Evolutionary conservation across 2,329 filamentous ascomycete genomes (phyloP), one percentile per base, ranked within the genome.

Genomic region (Aspergillus versicolor): DNA sequence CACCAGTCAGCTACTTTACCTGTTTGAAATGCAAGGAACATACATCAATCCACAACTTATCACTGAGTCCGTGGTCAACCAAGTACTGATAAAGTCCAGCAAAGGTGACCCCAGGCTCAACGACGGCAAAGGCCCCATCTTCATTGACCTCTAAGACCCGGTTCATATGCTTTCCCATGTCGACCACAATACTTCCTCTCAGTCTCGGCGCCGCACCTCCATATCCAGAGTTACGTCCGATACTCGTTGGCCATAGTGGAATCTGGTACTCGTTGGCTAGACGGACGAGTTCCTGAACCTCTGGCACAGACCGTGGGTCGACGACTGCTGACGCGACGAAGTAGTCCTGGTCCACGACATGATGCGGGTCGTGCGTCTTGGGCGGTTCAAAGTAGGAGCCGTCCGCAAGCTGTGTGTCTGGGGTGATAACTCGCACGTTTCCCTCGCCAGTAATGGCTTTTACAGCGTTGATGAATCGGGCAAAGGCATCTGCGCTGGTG

Each of bases 81-180:
- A 56, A 3, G 21, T 54, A 49, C n/a, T 83, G 74, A 59, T 84
- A 75, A 6, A 85, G 70, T 30, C 75, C 75, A 52, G 79, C 77
- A 63, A 79, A 84, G 0, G 81, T 80, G 0, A 85, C 82, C 1
- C 83, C 82, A 0, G 83, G 83, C 64, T 85, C 82, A 4, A 85
- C 74, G 0, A 85, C 67, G 41, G 75, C 80, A 54, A 75, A 82
- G n/a, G 79, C 80, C 42, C 76, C 77, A 13, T 81, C 77, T 0
- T 73, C 74, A 64, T 82, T 78, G 17, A 85, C 76, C 42, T 81
- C 73, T 7, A 84, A 64, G 6, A 85, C 75, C 61, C 74, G 76
- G 65, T 81, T 79, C 81, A 85, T 82, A 41, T 68, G 54, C 12
- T 67, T 68, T 4, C 43, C 43, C 1, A 82, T 66, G 58, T 81